Percentiles rank a stretch among this genome's conserved stretches.
phyloP scores from a whole-genome alignment of 2,329 filamentous ascomycete genomes.

The Akanthomyces dipterigenus region DNA sequence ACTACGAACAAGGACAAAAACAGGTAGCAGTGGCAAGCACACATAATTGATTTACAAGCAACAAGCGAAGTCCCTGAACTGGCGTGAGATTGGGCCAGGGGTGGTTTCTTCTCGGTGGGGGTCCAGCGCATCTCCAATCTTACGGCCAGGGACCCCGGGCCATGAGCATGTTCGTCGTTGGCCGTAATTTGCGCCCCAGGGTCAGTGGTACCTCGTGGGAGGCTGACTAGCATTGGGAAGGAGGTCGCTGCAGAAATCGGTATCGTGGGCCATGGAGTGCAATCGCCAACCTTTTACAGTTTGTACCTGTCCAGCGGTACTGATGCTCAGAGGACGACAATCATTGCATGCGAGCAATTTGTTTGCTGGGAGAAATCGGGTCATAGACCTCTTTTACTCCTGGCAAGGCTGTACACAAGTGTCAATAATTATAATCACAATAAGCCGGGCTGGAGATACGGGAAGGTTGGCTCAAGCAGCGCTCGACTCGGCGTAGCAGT shows the following conservation, averaged over 20 bases:
- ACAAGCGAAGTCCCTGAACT: background rate
- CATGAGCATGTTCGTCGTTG: background rate
- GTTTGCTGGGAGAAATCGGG: no score
- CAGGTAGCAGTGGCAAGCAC: no score
- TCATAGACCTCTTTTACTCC: background rate
- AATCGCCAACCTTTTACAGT: no score
- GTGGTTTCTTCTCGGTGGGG: background rate
- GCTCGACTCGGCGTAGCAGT: background rate
- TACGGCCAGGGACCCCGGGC: background rate
- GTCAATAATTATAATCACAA: background rate
- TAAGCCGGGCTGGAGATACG: background rate
- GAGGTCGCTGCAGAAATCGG: no score
- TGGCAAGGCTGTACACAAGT: background rate
- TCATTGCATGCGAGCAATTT: no score
- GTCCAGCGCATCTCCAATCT: background rate
- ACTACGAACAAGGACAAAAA: background rate
- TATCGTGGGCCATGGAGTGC: no score
- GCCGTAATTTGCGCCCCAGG: background rate
- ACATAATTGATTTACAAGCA: background rate
- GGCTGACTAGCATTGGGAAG: no score
- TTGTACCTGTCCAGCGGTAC: no score
- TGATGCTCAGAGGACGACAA: no score
- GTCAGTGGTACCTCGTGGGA: background rate
- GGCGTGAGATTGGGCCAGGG: constrained; percentile 1
- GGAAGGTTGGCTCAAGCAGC: background rate